phyloP scores from a whole-genome alignment of 208 protist species.

The Wallacemonas collosoma region DNA sequence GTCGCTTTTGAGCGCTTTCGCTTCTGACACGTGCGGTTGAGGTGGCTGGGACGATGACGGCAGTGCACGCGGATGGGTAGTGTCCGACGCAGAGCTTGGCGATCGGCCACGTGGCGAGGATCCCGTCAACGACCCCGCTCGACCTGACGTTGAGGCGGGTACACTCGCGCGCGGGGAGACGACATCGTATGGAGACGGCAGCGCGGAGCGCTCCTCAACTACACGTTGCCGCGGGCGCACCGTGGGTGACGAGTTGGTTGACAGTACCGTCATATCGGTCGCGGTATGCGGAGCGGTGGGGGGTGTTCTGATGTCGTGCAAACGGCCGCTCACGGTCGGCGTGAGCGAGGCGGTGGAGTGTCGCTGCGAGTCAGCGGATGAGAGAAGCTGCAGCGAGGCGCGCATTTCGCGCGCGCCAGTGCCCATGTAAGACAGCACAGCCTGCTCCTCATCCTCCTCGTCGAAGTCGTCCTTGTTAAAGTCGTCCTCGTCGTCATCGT shows the following conservation, averaged over 20 bases:
- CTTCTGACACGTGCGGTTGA: too few species aligned
- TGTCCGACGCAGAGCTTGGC: too few species aligned
- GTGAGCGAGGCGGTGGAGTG: background rate
- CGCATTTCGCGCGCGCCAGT: slow-evolving; percentile 17
- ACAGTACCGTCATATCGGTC: too few species aligned
- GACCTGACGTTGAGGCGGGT: too few species aligned
- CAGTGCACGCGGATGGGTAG: background rate
- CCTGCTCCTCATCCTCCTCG: slow-evolving; percentile 66
- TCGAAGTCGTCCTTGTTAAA: slow-evolving; percentile 20
- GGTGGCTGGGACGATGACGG: background rate
- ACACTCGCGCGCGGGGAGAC: too few species aligned
- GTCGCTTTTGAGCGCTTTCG: too few species aligned
- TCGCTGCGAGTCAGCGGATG: background rate
- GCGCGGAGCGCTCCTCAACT: too few species aligned
- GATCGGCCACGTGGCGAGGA: background rate
- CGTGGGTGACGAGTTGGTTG: too few species aligned
- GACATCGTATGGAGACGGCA: too few species aligned
- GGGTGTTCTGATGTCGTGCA: background rate
- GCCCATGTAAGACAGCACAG: slow-evolving; percentile 59
- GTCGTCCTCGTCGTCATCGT: slow-evolving; percentile 15
- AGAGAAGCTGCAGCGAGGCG: background rate
- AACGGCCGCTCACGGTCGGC: background rate
- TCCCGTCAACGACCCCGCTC: background rate
- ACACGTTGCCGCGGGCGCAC: too few species aligned
- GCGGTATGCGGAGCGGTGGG: background rate